Evolutionary conservation across 305 asterid genomes (phyloP), one percentile per base, ranked within the genome.

Genomic region (Rubia peregrina): DNA sequence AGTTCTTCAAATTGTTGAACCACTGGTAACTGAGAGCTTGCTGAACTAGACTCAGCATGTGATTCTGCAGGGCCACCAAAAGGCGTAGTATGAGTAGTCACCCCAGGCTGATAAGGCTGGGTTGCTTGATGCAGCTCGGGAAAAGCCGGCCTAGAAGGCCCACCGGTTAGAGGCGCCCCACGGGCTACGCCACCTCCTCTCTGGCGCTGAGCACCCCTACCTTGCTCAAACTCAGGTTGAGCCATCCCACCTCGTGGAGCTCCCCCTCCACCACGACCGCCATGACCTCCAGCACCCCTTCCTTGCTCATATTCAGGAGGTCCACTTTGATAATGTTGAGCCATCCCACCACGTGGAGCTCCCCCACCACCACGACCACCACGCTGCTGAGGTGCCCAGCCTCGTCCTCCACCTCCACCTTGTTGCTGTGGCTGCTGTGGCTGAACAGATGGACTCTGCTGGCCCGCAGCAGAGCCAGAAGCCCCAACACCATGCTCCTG

Each of bases 71-170:
- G 81, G 61, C 76, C 66, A 57, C 68, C 86, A 76, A 80, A 80
- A 12, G 85, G 74, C 48, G 17, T 63, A 30, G 86, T 77, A 68
- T 81, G 88, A 75, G 87, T 61, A 17, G 67, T 70, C 78, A 74
- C 63, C 71, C 77, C 89, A 70, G 89, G 79, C 80, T 84, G 89
- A 76, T 80, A 76, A 51, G 82, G 76, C 80, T 79, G 85, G 80
- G 87, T 83, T 73, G 97, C 97, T 94, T 91, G 99, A 88, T 87
- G 97, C 96, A 88, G 98, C 90, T 88, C 96, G 96, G 97, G 87
- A 73, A 85, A 79, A 14, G 90, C 87, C 68, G 89, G 90, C 82
- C 91, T 80, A 56, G 94, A 80, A 65, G 88, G 91, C 78, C 89
- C 96, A 75, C 91, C 93, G 73, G 87, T 85, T 75, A 91, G 78